Evolutionary conservation across 257 asterid genomes (phyloP).

Genomic region (Lithospermum erythrorhizon): DNA sequence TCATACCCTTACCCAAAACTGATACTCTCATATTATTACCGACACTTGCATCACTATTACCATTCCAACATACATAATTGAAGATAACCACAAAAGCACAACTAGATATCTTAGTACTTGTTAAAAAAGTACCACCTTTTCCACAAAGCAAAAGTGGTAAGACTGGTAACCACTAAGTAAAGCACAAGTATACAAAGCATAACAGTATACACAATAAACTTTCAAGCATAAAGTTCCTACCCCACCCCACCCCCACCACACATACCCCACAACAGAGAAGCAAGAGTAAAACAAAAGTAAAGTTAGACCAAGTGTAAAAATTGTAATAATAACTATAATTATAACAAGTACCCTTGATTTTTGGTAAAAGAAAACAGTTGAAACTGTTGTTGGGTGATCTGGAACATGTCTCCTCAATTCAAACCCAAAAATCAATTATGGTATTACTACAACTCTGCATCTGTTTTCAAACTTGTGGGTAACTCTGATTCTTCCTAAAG

Average conservation of each 20-base stretch:
- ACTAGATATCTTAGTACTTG: neutral
- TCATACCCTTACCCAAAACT: slow-evolving; percentile 3
- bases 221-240: neutral
- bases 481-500: neutral
- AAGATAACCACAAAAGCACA: neutral
- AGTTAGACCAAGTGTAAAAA: neutral
- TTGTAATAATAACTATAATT: neutral
- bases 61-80: neutral
- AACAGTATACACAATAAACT: neutral
- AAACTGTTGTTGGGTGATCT: slow-evolving; percentile 12
- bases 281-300: neutral
- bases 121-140: neutral
- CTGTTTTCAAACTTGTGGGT: too few species aligned
- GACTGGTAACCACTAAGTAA: neutral
- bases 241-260: too few species aligned
- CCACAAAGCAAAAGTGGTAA: neutral
- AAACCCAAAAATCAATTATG: neutral
- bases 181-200: neutral
- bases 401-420: slow-evolving; percentile 16
- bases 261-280: too few species aligned
- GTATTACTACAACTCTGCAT: neutral
- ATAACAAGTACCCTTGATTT: neutral
- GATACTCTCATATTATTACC: neutral
- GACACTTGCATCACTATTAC: neutral
- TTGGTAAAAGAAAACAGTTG: slow-evolving; percentile 4